These are phyloP conservation scores for Xylariomycetidae sp. DNA, from an alignment of 2,329 filamentous ascomycete species.

Conservation along the genomic window DNA sequence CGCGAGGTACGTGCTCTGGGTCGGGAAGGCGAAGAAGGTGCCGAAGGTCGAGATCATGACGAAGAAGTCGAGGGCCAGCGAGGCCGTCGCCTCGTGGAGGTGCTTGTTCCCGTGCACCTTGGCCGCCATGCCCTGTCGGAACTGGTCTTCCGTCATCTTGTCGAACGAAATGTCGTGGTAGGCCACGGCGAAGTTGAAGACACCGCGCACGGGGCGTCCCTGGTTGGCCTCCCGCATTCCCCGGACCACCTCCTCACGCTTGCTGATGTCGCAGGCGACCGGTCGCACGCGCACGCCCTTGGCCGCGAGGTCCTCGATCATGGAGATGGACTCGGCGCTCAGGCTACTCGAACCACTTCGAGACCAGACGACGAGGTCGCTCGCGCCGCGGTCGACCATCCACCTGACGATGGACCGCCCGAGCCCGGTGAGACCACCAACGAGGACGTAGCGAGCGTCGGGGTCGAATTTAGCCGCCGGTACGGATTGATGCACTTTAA, in stretches of 20 bases:
- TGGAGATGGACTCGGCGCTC: not conserved
- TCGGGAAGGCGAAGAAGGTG: not conserved
- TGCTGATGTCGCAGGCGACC: not conserved
- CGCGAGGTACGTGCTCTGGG: not conserved
- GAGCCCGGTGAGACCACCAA: conserved; percentile 7
- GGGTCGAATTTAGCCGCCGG: conserved; percentile 5
- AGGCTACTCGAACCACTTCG: conserved; percentile 2
- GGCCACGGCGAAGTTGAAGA: not conserved
- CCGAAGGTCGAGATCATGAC: not conserved
- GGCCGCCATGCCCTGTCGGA: not conserved
- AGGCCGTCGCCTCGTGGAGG: not conserved
- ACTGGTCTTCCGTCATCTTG: not conserved
- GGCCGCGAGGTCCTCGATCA: not conserved
- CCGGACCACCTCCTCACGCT: not conserved
- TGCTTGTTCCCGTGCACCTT: not conserved
- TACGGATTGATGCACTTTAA: conserved; percentile 1
- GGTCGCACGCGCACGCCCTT: not conserved
- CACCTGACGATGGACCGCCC: conserved; percentile 8
- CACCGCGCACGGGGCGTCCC: not conserved
- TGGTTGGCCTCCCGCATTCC: not conserved
- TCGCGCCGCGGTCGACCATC: conserved; percentile 9
- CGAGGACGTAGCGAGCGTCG: conserved; percentile 7
- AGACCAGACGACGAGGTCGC: conserved; percentile 6
- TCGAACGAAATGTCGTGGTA: not conserved
- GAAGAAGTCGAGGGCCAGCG: not conserved